A percentile compares a stretch with the other conserved stretches of the same genome.
Evolutionary conservation across 2,329 filamentous ascomycete genomes (phyloP).

Genomic region (Esteya vermicola): DNA sequence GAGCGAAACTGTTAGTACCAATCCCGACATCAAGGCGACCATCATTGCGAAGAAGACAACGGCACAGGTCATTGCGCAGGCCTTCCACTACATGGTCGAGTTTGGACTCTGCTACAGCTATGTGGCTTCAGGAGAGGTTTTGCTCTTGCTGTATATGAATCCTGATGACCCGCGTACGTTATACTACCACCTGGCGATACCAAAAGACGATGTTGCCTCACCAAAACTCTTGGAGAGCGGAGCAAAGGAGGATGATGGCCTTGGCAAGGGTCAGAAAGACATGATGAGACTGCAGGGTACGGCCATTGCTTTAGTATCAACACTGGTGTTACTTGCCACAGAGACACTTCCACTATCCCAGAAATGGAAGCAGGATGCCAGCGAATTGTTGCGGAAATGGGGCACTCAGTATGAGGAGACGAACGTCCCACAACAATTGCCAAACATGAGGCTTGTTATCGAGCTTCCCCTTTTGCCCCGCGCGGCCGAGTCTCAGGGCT

Average conservation of each 20-base stretch:
- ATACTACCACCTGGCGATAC: conserved; percentile 2
- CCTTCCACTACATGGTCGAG: conserved; percentile 2
- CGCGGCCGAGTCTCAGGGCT: not conserved
- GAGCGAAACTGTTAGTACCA: not conserved
- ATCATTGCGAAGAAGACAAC: not conserved
- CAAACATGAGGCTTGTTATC: not conserved
- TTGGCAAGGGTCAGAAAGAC: too few species aligned
- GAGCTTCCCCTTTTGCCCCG: not conserved
- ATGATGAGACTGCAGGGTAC: not conserved
- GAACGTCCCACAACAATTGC: not conserved
- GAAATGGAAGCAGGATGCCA: conserved; percentile 1
- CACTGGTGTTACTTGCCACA: not conserved
- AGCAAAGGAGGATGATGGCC: too few species aligned
- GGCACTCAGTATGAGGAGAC: not conserved
- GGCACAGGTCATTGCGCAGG: not conserved
- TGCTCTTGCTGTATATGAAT: not conserved
- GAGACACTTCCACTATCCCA: not conserved
- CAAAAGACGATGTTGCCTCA: not conserved
- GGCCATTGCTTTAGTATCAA: conserved; percentile 1
- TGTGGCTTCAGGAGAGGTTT: not conserved
- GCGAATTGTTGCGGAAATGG: not conserved
- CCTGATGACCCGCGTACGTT: not conserved
- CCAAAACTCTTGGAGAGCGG: too few species aligned
- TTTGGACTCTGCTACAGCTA: not conserved
- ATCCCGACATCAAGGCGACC: not conserved